Base-by-base conservation (phyloP, 2,329 filamentous ascomycete species). In the Emmonsiellopsis sp. region DNA sequence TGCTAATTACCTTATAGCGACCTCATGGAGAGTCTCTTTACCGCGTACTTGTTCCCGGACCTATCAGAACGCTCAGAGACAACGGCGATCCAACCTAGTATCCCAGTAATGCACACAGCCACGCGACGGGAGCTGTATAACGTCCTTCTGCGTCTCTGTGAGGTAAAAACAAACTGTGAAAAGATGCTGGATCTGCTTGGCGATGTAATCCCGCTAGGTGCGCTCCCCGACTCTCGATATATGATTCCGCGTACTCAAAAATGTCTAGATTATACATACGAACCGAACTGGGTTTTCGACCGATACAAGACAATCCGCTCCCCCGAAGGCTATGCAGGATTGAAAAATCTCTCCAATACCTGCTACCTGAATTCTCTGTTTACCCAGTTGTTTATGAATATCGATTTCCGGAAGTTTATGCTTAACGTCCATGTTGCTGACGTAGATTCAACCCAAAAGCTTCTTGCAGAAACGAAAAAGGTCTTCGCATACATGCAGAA, bases 361-460 rank as follows among this genome's bases (percentile, higher is more conserved):
- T 98, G 93, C 70, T 98, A 98, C 67, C 80, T 97, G 65, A 98
- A 98, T 67, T 97, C 93, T 0, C 76, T 98, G 0, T 79, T 97
- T 56, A 92, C 90, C 0, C 93, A 98, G 65, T 80, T 98, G 0
- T 98, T 92, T 74, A 97, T 96, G 89, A 97, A 98, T 65, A 73
- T 87, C 13, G 79, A 83, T 6, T 97, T 98, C 63, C 85, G 93
- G 15, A 79, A 81, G 13, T 95, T 97, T 68, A 87, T 98, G 61
- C 77, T 97, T 56, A 70, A 76, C 54, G 76, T 81, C n/a, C 70
- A 76, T 7, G 73, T 88, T 26, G 68, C 75, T 11, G 81, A 86
- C 57, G 69, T 73, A 0, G 69, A 73, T 10, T 70, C 73, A 2
- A 76, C 79, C 32, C 87, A 93, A 62, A 79, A 75, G 52, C 76